phyloP scores from a whole-genome alignment of 2,329 filamentous ascomycete species.

The Fusarium phyllophilum region DNA sequence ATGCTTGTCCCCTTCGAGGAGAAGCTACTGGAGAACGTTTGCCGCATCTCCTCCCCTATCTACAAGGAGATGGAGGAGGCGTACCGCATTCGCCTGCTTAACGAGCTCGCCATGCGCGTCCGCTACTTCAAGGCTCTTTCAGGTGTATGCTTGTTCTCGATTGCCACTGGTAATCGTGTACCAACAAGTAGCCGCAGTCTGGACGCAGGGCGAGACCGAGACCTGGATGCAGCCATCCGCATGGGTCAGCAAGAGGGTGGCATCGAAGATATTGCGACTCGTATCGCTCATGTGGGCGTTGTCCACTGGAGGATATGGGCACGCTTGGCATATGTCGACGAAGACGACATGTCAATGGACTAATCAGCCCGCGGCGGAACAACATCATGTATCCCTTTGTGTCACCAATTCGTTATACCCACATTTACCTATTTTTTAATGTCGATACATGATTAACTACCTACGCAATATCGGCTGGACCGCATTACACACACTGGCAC shows the following conservation, averaged over 20 bases:
- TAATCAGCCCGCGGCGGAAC: conserved; percentile 18
- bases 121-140: conserved; percentile 63
- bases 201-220: conserved; percentile 46
- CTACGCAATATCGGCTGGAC: conserved; percentile 30
- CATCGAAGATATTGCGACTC: conserved; percentile 75
- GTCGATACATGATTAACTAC: conserved; percentile 16
- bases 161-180: conserved; percentile 63
- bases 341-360: conserved; percentile 52
- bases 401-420: conserved; percentile 23
- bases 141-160: conserved; percentile 64
- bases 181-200: conserved; percentile 51
- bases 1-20: conserved; percentile 61
- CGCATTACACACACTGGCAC: conserved; percentile 12
- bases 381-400: conserved; percentile 22
- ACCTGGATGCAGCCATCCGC: conserved; percentile 49
- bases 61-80: conserved; percentile 61
- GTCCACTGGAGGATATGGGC: conserved; percentile 93
- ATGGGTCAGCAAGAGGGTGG: conserved; percentile 63
- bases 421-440: conserved; percentile 40
- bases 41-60: conserved; percentile 54
- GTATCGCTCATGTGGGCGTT: conserved; percentile 83
- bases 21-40: conserved; percentile 58
- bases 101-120: conserved; percentile 60
- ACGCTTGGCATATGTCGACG: conserved; percentile 72
- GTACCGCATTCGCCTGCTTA: conserved; percentile 61